phyloP scores from a whole-genome alignment of 306 rosid genomes.

The Lathyrus aphaca region DNA sequence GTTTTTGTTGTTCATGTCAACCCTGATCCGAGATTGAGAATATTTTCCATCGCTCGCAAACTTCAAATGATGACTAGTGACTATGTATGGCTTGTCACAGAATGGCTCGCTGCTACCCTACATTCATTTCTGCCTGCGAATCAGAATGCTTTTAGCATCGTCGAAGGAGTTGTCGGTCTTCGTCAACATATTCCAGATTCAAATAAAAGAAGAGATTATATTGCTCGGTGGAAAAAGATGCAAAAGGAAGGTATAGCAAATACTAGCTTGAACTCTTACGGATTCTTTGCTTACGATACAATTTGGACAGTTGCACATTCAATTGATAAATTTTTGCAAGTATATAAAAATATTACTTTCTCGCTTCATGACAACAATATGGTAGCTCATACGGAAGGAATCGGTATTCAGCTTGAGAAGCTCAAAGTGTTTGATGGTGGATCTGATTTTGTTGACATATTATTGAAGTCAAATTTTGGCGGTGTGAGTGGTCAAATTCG shows the following conservation, averaged over 20 bases:
- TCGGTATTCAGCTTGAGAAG: constrained; percentile 57
- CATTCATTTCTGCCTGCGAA: constrained; percentile 58
- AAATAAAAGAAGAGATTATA: constrained; percentile 48
- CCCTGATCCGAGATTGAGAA: constrained; percentile 70
- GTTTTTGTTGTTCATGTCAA: constrained; percentile 81
- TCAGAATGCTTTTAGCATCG: constrained; percentile 48
- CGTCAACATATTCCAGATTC: constrained; percentile 78
- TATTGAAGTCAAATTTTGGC: constrained; percentile 62
- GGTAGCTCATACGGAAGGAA: constrained; percentile 36
- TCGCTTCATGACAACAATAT: constrained; percentile 41
- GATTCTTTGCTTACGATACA: constrained; percentile 82
- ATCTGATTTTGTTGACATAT: constrained; percentile 53
- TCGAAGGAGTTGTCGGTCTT: constrained; percentile 84
- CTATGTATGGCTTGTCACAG: constrained; percentile 87
- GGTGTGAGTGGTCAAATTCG: constrained; percentile 73
- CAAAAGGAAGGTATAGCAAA: constrained; percentile 48
- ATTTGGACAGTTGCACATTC: constrained; percentile 77
- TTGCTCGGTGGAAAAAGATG: constrained; percentile 66
- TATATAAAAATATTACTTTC: constrained; percentile 59
- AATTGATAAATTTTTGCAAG: constrained; percentile 56
- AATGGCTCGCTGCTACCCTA: constrained; percentile 82
- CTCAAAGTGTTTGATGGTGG: constrained; percentile 78
- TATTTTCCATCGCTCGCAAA: constrained; percentile 62
- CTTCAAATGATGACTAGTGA: constrained; percentile 77
- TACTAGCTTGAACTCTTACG: constrained; percentile 62